Evolutionary conservation across 164 flowering plant genomes (phyloP), one percentile per base, ranked within the genome.

Genomic region (Tinospora cordifolia): DNA sequence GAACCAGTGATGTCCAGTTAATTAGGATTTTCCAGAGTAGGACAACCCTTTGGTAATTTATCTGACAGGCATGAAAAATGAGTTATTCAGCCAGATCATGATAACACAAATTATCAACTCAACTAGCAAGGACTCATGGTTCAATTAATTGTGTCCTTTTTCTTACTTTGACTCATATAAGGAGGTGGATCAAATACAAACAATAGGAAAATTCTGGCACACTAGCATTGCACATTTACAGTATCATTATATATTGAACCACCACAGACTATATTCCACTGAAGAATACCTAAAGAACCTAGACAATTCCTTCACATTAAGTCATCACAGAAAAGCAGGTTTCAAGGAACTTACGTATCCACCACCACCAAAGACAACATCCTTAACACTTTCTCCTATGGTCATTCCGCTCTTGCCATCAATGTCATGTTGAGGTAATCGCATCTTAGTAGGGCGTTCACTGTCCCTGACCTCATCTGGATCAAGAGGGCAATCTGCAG

Each of bases 401-500:
- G 92, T 84, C 87, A 84, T 95, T 75, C 89, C 85, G 72, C 89
- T 83, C 78, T 68, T 90, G 34, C 36, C 75, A 40, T 86, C 84
- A 58, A 76, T 0, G 44, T 87, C 96, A 44, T 90, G 94, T 69
- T 84, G 92, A 3, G 97, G 98, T 46, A 95, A 87, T n/a, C 97
- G 88, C 39, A 90, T 69, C 77, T 90, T 95, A 70, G 97, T 89
- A 49, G 94, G 97, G 57, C 98, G 87, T 71, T 92, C 96, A 73
- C 97, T 89, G 78, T 95, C 99, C 84, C 95, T 84, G 24, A 92
- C 87, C 83, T 95, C 98, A 49, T 95, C 97, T 65, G 99, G 99
- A 79, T 95, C 99, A 30, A 90, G 57, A 73, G 97, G 94, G 70
- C 90, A 88, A 74, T 95, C 97, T 41, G 75, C 89, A 68, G 97